Evolutionary conservation across 768 basidiomycete genomes (phyloP).

Genomic region (Lentinula detonsa): DNA sequence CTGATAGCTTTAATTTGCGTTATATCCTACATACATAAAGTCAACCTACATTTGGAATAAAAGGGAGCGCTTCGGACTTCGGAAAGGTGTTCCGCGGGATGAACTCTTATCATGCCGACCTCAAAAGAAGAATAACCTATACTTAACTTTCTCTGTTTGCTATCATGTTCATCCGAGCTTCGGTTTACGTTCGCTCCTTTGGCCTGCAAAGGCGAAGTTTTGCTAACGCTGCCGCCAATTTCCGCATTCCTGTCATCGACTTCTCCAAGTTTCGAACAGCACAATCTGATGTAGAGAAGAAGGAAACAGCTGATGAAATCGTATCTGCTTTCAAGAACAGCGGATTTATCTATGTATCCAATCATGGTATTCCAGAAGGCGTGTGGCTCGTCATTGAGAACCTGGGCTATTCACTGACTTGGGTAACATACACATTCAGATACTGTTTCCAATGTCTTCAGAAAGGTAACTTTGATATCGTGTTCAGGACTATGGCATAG

Average conservation of each 20-base stretch:
- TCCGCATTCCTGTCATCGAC: conserved; percentile 73
- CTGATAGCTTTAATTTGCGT: too few species aligned
- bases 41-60: too few species aligned
- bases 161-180: conserved; percentile 2
- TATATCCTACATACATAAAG: too few species aligned
- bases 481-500: background rate
- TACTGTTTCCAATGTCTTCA: conserved; percentile 54
- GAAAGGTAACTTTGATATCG: conserved; percentile 39
- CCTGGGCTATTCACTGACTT: background rate
- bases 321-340: conserved; percentile 75
- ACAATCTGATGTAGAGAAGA: conserved; percentile 47
- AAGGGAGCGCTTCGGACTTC: background rate
- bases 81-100: background rate
- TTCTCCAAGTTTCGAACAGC: conserved; percentile 62
- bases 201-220: background rate
- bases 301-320: conserved; percentile 57
- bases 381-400: conserved; percentile 5
- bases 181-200: background rate
- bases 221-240: conserved; percentile 15
- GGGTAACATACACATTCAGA: conserved; percentile 14
- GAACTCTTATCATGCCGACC: background rate
- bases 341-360: conserved; percentile 74
- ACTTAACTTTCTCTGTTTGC: background rate
- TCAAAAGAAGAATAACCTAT: background rate
- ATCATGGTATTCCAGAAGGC: conserved; percentile 63